Conservation (phyloP, 192 early-diverging fungal genomes). For the Entomortierella parvispora region DNA sequence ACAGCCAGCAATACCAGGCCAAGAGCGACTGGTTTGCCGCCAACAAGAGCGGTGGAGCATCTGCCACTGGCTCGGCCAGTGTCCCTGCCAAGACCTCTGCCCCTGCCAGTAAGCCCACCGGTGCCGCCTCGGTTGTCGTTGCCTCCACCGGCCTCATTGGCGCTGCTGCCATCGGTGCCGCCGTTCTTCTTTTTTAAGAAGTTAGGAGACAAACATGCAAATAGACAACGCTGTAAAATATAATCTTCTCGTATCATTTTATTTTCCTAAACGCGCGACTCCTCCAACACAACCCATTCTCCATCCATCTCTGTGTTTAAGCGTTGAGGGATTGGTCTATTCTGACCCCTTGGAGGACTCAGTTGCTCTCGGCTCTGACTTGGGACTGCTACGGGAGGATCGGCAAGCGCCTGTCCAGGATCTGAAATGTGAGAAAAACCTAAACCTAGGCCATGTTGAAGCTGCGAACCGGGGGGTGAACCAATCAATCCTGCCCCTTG, state of each 20-base stretch:
- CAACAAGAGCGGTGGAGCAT: not conserved
- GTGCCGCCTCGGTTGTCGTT: constrained; percentile 2
- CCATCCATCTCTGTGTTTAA: constrained; percentile 16
- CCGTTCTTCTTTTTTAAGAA: constrained; percentile 26
- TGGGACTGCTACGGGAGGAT: not conserved
- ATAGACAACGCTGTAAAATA: too few species aligned
- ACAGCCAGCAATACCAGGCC: constrained; percentile 15
- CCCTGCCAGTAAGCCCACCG: not conserved
- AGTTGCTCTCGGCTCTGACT: not conserved
- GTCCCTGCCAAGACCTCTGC: not conserved
- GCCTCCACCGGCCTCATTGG: constrained; percentile 19
- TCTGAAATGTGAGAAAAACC: too few species aligned
- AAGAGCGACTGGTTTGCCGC: constrained; percentile 5
- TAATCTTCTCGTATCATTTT: too few species aligned
- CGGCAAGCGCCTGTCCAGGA: not conserved
- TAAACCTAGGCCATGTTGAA: too few species aligned
- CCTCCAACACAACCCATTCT: constrained; percentile 11
- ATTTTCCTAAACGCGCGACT: not conserved
- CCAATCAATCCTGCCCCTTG: too few species aligned
- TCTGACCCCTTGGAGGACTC: not conserved
- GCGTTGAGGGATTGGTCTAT: not conserved
- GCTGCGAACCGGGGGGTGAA: too few species aligned
- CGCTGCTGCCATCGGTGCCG: constrained; percentile 8
- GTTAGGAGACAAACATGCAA: too few species aligned
- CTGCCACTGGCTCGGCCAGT: not conserved